Percentiles rank a stretch among this genome's conserved stretches.
Evolutionary conservation across 1,284 basidiomycete genomes (phyloP).

Genomic region (Ustilago loliicola): DNA sequence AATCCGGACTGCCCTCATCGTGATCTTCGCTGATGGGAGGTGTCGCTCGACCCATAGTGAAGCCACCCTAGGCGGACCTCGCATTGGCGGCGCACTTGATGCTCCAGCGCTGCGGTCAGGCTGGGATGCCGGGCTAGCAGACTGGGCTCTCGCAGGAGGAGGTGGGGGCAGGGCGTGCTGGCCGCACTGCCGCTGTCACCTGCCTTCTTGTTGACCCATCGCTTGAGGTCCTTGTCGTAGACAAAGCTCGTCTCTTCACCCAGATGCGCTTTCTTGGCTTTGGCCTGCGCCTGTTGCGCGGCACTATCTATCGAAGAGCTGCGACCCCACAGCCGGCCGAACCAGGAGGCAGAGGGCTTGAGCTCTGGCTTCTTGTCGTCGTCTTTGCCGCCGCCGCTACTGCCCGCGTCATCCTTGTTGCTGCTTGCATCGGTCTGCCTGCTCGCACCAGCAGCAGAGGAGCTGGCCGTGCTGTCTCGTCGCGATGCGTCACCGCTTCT

Average conservation of each 20-base stretch:
- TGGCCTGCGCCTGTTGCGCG: constrained; percentile 56
- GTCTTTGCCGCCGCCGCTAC: not conserved
- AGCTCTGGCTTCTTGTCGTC: constrained; percentile 54
- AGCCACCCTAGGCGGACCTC: constrained; percentile 17
- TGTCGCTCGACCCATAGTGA: constrained; percentile 32
- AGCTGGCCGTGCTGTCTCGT: constrained; percentile 28
- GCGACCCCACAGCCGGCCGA: constrained; percentile 76
- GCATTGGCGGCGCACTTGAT: constrained; percentile 41
- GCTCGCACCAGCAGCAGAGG: constrained; percentile 16
- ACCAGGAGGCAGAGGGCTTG: constrained; percentile 75
- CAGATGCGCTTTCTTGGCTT: constrained; percentile 79
- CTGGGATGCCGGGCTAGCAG: constrained; percentile 61
- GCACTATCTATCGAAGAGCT: constrained; percentile 69
- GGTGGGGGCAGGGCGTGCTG: constrained; percentile 63
- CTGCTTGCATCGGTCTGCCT: constrained; percentile 23
- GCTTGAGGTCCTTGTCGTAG: constrained; percentile 92
- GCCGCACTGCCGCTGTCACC: constrained; percentile 58
- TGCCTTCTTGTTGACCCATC: constrained; percentile 94
- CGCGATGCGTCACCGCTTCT: constrained; percentile 25
- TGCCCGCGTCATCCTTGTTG: constrained; percentile 20
- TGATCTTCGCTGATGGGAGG: constrained; percentile 48
- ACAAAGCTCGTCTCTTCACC: constrained; percentile 93
- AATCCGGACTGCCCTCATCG: constrained; percentile 43
- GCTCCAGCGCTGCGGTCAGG: constrained; percentile 39
- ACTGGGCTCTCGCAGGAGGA: constrained; percentile 55